Evolutionary conservation across 2,329 filamentous ascomycete genomes (phyloP).

Genomic region (Fusarium tricinctum): DNA sequence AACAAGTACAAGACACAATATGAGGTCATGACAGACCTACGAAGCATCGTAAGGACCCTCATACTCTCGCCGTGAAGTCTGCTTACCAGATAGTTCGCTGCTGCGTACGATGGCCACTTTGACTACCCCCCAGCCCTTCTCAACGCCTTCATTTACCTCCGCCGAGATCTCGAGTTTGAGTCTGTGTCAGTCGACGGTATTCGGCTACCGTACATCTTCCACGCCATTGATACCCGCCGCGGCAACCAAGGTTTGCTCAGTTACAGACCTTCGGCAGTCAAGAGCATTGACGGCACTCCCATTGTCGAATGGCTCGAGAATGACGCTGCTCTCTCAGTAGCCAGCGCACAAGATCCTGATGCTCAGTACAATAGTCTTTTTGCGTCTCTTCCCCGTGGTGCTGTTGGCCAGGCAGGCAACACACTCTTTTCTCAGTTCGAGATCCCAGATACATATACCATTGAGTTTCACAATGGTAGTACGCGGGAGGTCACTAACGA

Average conservation of each 20-base stretch:
- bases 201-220: conserved; percentile 38
- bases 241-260: conserved; percentile 34
- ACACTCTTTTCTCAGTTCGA: conserved; percentile 37
- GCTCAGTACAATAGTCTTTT: conserved; percentile 47
- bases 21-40: conserved; percentile 44
- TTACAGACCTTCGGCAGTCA: conserved; percentile 44
- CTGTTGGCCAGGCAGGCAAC: conserved; percentile 17
- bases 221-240: conserved; percentile 28
- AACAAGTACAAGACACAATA: conserved; percentile 44
- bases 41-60: conserved; percentile 42
- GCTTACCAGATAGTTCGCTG: conserved; percentile 35
- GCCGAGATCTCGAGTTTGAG: conserved; percentile 33
- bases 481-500: conserved; percentile 27
- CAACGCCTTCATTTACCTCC: conserved; percentile 38
- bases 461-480: conserved; percentile 44
- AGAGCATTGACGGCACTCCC: conserved; percentile 42
- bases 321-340: conserved; percentile 32
- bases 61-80: fast-evolving
- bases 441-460: conserved; percentile 44
- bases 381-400: conserved; percentile 27
- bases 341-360: conserved; percentile 44
- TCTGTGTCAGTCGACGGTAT: conserved; percentile 41
- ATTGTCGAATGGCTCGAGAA: conserved; percentile 45
- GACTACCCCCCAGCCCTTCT: conserved; percentile 45
- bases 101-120: conserved; percentile 46